Evolutionary conservation across 2,329 filamentous ascomycete species (phyloP).

Genomic region (Trichoderma endophyticum): DNA sequence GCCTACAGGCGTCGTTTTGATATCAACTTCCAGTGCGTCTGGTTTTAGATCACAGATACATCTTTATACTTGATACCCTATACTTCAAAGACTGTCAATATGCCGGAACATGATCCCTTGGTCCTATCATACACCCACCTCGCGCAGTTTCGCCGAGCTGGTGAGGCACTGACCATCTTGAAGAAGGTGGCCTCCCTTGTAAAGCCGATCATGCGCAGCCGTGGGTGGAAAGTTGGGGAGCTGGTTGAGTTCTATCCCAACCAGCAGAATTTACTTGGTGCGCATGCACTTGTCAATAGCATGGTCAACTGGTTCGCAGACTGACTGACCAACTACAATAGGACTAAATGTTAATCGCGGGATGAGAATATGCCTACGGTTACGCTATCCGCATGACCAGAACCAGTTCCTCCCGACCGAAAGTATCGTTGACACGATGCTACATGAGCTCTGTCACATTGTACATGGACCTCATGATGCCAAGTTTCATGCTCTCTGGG

Average conservation of each 20-base stretch:
- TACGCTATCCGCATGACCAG: constrained; percentile 72
- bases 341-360: constrained; percentile 76
- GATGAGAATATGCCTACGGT: constrained; percentile 74
- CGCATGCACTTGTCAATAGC: constrained; percentile 23
- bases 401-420: constrained; percentile 78
- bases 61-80: background rate
- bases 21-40: background rate
- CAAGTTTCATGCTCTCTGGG: constrained; percentile 82
- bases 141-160: constrained; percentile 43
- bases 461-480: constrained; percentile 78
- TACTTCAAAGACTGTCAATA: background rate
- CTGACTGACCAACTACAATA: constrained; percentile 26
- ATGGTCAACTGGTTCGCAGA: background rate
- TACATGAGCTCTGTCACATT: constrained; percentile 92
- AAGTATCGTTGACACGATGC: constrained; percentile 81
- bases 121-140: constrained; percentile 50
- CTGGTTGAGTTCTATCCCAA: constrained; percentile 83
- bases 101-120: constrained; percentile 37
- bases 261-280: constrained; percentile 68
- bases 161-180: constrained; percentile 58
- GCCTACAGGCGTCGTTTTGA: background rate
- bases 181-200: constrained; percentile 83
- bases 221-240: constrained; percentile 73
- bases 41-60: background rate
- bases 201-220: constrained; percentile 90